Evolutionary conservation across 495 filamentous ascomycete species (phyloP).

Genomic region (Echria macrotheca): DNA sequence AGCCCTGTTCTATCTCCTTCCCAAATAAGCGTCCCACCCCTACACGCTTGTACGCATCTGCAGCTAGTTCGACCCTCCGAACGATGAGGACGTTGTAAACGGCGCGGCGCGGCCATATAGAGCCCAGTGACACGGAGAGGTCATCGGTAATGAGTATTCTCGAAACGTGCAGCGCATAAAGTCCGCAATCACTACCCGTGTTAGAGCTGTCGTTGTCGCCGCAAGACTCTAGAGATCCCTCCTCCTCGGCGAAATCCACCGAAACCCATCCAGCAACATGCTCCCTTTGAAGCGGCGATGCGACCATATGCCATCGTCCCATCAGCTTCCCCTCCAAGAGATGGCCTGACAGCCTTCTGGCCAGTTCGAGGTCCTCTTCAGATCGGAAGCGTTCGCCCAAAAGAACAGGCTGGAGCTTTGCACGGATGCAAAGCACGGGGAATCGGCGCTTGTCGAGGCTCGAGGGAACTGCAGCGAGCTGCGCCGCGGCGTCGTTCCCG

Average conservation of each 20-base stretch:
- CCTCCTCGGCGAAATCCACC: slow-evolving; percentile 8
- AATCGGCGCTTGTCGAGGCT: background rate
- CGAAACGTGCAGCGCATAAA: slow-evolving; percentile 12
- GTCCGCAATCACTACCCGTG: no score
- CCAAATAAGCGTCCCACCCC: slow-evolving; percentile 12
- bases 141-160: background rate
- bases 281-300: slow-evolving; percentile 3
- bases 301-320: slow-evolving; percentile 6
- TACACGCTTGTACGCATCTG: slow-evolving; percentile 11
- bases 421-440: slow-evolving; percentile 9
- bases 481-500: no score
- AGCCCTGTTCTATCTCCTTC: slow-evolving; percentile 5
- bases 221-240: background rate
- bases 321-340: background rate
- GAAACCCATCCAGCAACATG: slow-evolving; percentile 14
- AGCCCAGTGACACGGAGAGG: background rate
- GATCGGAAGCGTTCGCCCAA: slow-evolving; percentile 4
- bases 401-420: slow-evolving; percentile 12
- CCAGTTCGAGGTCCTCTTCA: slow-evolving; percentile 1
- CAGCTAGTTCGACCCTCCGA: background rate
- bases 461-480: background rate
- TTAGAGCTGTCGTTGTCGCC: background rate
- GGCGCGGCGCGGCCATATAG: background rate
- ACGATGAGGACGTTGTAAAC: slow-evolving; percentile 11
- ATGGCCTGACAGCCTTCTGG: background rate